Percentiles rank a stretch among this genome's conserved stretches.
phyloP scores from a whole-genome alignment of 305 asterid genomes.

The Rubia tinctorum region DNA sequence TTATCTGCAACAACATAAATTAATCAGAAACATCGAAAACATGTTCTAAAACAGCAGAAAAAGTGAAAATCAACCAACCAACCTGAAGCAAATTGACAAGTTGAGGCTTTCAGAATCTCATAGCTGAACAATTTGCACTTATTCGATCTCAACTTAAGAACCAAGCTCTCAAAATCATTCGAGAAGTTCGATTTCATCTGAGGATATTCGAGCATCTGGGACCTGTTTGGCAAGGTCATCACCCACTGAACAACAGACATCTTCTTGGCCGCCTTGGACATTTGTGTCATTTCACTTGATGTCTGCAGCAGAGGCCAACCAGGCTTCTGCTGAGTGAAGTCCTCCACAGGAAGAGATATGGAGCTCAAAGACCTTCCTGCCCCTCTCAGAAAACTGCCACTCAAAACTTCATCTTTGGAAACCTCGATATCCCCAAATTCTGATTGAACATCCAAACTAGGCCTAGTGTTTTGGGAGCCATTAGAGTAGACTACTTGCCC shows the following conservation, averaged over 20 bases:
- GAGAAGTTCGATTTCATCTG: slow-evolving; percentile 28
- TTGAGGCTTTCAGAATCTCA: slow-evolving; percentile 49
- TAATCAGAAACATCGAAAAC: slow-evolving; percentile 4
- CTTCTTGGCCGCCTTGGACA: slow-evolving; percentile 49
- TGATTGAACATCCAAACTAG: slow-evolving; percentile 35
- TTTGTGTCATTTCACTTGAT: slow-evolving; percentile 42
- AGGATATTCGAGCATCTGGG: slow-evolving; percentile 41
- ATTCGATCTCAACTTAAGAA: slow-evolving; percentile 35
- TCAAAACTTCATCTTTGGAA: slow-evolving; percentile 16
- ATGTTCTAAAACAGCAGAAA: neutral
- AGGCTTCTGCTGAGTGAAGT: slow-evolving; percentile 61
- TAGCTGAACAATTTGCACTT: slow-evolving; percentile 58
- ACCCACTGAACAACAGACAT: slow-evolving; percentile 96
- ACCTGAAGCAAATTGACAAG: slow-evolving; percentile 75
- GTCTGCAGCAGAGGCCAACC: slow-evolving; percentile 99
- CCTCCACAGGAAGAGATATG: slow-evolving; percentile 70
- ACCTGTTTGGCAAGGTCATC: slow-evolving; percentile 68
- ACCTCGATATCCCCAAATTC: slow-evolving; percentile 46
- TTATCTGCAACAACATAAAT: slow-evolving; percentile 38
- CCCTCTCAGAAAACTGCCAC: slow-evolving; percentile 31
- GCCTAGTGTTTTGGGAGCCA: slow-evolving; percentile 31
- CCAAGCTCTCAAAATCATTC: slow-evolving; percentile 50
- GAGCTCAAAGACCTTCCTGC: slow-evolving; percentile 52
- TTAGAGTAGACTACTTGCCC: slow-evolving; percentile 63
- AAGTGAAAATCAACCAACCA: slow-evolving; percentile 3